Evolutionary conservation across 2,329 filamentous ascomycete genomes (phyloP), one percentile per base, ranked within the genome.

Genomic region (Penicillium aurantiogriseum): DNA sequence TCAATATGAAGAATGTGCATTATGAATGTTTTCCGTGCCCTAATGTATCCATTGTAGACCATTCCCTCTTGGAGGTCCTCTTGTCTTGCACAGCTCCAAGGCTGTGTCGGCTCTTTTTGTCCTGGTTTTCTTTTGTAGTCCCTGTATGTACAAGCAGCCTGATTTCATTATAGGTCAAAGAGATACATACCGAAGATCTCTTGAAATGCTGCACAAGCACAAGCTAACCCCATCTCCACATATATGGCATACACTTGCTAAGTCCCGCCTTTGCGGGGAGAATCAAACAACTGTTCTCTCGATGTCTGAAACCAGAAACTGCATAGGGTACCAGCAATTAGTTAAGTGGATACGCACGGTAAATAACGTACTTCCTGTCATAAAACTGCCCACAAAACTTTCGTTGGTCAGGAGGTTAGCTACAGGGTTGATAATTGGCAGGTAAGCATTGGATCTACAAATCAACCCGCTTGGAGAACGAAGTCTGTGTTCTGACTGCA

Each of bases 1-100:
- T 61, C 15, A 40, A 50, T 53, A 57, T 47, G 49, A 53, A 46
- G 8, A 56, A 51, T 40, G 27, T 45, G 13, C 29, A 25, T 36
- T 43, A 48, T 7, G 9, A 19, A 25, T n/a, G 5, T 5, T n/a
- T 31, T 13, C 29, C 8, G 17, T 39, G 17, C 17, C 31, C 3
- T 31, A 9, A n/a, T 31, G 7, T 19, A 11, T 11, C 5, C 11
- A 33, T 2, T 15, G 31, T 33, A 33, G 9, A 33, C 31, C 11
- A 33, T 13, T 13, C 31, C 27, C 13, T 6, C 31, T 13, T 33
- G 2, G 11, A 2, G 13, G 33, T 5, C 11, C 15, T 33, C 17
- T 17, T 33, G 6, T 33, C 11, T 9, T 17, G 23, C 17, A 19
- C 17, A 19, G 35, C 8, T 2, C 17, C 2, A 38, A n/a, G 17